Base-by-base conservation (phyloP, 345 rosid genomes). In the Brassica nigra region DNA sequence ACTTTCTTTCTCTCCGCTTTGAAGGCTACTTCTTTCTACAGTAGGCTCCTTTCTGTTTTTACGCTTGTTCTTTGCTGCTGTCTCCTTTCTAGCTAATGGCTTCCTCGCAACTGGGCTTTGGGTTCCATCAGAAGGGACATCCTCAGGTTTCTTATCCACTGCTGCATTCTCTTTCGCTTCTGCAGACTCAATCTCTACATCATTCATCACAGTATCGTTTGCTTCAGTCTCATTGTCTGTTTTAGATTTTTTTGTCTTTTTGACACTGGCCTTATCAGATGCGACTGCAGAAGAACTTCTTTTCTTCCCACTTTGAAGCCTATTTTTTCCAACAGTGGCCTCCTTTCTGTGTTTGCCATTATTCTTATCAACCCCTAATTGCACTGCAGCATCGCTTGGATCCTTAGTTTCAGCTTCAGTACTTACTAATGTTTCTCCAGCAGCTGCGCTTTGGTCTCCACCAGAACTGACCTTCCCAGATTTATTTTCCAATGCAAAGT, bases 131-230 rank as follows among this genome's bases (percentile, higher is more conserved):
- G 76, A 77, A 52, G 20, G 63, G 37, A 54, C 55, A 65, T 57
- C 70, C 47, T 14, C 72, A 71, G 29, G 31, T 36, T 54, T 44
- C 11, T 78, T 57, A 78, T 39, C 71, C 74, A 85, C 79, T 58
- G 84, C 84, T 42, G 15, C 63, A 37, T 86, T 85, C 83, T 90
- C 93, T 63, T 84, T 78, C 66, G 76, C 87, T 31, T 81, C 84
- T 74, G 66, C 27, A 49, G 82, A 77, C 34, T 64, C 33, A 37
- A 18, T 58, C 34, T 76, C 71, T 8, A 4, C 30, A 6, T 61
- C 80, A 49, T 81, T 83, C 74, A 71, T 70, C 74, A 62, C 61
- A 28, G 30, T 49, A 36, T 77, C 75, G 42, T 52, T 76, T 65
- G 36, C 82, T 66, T 75, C 37, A 47, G 11, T 33, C 8, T 14